Base-by-base conservation (phyloP, 2,329 filamentous ascomycete genomes). In the Aspergillus novoparasiticus region DNA sequence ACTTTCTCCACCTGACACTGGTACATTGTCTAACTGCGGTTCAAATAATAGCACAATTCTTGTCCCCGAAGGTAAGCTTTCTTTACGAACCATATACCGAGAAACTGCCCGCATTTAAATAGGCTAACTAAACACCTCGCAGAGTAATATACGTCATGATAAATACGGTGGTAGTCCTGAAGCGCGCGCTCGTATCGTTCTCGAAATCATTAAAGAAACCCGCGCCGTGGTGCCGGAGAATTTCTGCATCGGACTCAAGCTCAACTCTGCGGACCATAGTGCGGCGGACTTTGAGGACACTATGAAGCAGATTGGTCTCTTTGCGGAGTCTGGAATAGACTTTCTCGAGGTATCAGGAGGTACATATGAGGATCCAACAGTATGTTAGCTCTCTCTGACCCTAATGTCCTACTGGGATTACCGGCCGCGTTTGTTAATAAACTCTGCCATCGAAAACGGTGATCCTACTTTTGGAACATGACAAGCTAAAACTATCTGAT, bases 261-360 rank as follows among this genome's bases (percentile, higher is more conserved):
- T 82, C 56, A 83, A 83, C 64, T 78, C 75, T 4, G 80, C 73
- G 4, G 81, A 83, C 57, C 75, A 78, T 58, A 48, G 60, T 23
- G 30, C 58, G 28, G 45, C 39, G 2, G 61, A 62, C 2, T 66
- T 64, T 12, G 69, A 62, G 41, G 86, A 85, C 2, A 84, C 80
- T n/a, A 72, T 89, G 9, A 81, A 84, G 68, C 87, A 90, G 69
- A 76, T 89, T 3, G 3, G 81, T 82, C n/a, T 83, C 79, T 1
- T 75, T 28, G 61, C 69, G n/a, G 73, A 69, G 26, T 68, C 69
- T 26, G 70, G 72, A 4, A 73, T 90, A 1, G 89, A 91, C 73
- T 90, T 90, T 68, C 75, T 91, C 0, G 88, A 91, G 73, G 82
- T 91, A 30, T 86, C 83, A 16, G 89, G 89, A 1, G 89, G 89